phyloP scores from a whole-genome alignment of 2,329 filamentous ascomycete species.

The Aspergillus novofumigatus region DNA sequence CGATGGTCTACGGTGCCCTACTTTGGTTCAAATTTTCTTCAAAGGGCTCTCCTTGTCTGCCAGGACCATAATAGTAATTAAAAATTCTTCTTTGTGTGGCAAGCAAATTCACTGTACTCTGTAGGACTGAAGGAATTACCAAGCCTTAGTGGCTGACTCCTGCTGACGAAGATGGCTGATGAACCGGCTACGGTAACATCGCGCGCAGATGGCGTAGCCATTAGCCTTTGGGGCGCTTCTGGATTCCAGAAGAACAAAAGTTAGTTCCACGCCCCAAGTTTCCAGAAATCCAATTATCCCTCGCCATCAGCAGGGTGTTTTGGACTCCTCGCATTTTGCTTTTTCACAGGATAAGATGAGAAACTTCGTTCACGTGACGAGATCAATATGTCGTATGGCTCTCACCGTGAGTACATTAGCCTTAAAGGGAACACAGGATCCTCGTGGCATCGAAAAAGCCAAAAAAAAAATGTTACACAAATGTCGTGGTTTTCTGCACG shows the following conservation, averaged over 20 bases:
- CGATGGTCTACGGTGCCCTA: not conserved
- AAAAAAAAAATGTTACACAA: not conserved
- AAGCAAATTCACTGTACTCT: not conserved
- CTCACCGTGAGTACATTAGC: not conserved
- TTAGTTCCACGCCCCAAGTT: not conserved
- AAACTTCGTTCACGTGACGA: not conserved
- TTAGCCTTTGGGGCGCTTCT: not conserved
- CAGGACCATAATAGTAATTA: not conserved
- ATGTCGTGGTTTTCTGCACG: not conserved
- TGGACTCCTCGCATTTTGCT: not conserved
- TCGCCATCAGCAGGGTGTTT: not conserved
- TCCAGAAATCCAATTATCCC: not conserved
- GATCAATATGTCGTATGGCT: no score
- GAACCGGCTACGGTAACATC: slow-evolving; percentile 5
- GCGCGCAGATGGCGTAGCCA: not conserved
- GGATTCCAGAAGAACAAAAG: not conserved
- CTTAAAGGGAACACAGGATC: not conserved
- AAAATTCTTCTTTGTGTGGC: not conserved
- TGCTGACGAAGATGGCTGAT: not conserved
- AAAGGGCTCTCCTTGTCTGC: not conserved
- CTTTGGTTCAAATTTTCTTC: not conserved
- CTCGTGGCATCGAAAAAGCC: not conserved
- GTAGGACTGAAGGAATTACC: not conserved
- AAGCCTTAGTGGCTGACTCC: not conserved
- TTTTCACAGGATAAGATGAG: not conserved